Conservation (phyloP, 495 filamentous ascomycete genomes). For the Cryomyces minteri region DNA sequence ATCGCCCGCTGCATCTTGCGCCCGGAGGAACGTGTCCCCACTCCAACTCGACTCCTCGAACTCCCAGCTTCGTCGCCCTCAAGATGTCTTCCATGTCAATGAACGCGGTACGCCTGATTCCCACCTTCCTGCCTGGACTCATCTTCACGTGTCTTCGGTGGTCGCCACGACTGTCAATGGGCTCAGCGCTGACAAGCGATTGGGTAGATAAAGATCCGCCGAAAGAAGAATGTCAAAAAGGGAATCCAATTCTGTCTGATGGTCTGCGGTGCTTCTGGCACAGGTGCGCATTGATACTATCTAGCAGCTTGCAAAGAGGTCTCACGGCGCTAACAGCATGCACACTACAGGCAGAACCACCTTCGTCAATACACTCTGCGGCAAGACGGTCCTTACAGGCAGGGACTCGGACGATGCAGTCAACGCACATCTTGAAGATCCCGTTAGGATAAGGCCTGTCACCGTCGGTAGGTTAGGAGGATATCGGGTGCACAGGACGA, state of each 20-base stretch:
- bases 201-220: constrained; percentile 65
- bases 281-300: constrained; percentile 37
- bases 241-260: constrained; percentile 99
- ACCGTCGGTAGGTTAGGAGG: constrained; percentile 54
- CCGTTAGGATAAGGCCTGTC: constrained; percentile 93
- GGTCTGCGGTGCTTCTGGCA: constrained; percentile 97
- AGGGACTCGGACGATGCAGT: constrained; percentile 82
- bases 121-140: neutral
- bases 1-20: neutral
- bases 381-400: constrained; percentile 70
- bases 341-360: constrained; percentile 64
- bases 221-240: constrained; percentile 99
- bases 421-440: constrained; percentile 84
- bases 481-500: neutral
- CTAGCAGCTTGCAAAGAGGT: neutral
- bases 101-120: constrained; percentile 2
- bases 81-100: constrained; percentile 3
- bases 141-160: constrained; percentile 3
- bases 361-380: constrained; percentile 98
- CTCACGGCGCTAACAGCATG: neutral
- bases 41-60: too few relatives aligned
- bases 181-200: neutral
- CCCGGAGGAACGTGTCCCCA: neutral
- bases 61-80: neutral
- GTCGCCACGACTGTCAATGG: neutral